Evolutionary conservation across 257 asterid genomes (phyloP).

Genomic region (Penstemon barbatus): DNA sequence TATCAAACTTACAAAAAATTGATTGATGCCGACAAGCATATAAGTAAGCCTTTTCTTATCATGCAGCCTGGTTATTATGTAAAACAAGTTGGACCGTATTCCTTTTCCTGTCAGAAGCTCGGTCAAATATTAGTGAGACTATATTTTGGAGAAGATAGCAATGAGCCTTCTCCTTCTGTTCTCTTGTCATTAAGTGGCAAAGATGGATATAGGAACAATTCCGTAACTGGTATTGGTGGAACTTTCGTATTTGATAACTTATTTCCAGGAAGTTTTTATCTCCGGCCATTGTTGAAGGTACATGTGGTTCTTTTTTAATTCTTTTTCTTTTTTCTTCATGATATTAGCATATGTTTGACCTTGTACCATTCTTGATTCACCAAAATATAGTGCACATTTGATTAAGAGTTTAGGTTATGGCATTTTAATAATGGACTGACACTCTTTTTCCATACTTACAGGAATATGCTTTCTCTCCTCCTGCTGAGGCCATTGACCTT

Average conservation of each 20-base stretch:
- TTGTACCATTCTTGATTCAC: neutral
- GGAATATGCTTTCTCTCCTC: constrained; percentile 96
- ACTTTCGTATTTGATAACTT: constrained; percentile 64
- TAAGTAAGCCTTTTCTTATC: constrained; percentile 17
- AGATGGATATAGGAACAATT: constrained; percentile 96
- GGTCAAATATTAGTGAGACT: constrained; percentile 74
- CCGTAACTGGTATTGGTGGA: constrained; percentile 86
- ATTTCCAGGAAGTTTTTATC: constrained; percentile 94
- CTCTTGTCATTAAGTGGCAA: constrained; percentile 94
- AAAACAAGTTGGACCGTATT: constrained; percentile 61
- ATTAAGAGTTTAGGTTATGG: constrained; percentile 23
- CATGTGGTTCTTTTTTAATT: neutral
- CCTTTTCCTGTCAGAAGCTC: constrained; percentile 91
- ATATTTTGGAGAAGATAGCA: constrained; percentile 61
- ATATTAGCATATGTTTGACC: neutral
- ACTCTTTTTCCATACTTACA: constrained; percentile 39
- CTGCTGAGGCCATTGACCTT: constrained; percentile 83
- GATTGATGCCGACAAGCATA: too few species aligned
- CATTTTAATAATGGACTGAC: constrained; percentile 25
- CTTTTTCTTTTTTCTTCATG: too few species aligned
- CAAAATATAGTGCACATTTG: constrained; percentile 17
- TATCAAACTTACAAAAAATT: too few species aligned
- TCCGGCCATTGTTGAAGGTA: constrained; percentile 96
- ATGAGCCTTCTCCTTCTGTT: constrained; percentile 80
- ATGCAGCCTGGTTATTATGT: constrained; percentile 91